A percentile compares a stretch with the other conserved stretches of the same genome.
These are phyloP conservation scores for Tephrocybe sp. DNA, from an alignment of 768 basidiomycete genomes.

Conservation along the genomic window DNA sequence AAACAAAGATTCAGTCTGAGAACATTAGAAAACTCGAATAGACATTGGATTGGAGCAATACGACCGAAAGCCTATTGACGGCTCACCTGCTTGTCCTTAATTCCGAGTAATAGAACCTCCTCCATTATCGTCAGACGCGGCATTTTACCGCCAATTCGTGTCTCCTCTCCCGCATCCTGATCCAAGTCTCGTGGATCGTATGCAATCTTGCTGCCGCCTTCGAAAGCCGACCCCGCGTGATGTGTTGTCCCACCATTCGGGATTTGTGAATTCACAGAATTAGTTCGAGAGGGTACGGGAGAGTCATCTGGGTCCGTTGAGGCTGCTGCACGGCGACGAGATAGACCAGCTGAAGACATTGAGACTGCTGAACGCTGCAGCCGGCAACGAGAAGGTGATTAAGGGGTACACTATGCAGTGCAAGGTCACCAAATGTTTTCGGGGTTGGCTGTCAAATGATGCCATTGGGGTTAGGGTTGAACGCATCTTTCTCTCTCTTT, in stretches of 20 bases:
- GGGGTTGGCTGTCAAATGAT: not conserved
- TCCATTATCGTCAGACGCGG: conserved; percentile 95
- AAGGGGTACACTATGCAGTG: not conserved
- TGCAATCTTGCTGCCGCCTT: conserved; percentile 85
- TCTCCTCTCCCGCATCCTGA: conserved; percentile 65
- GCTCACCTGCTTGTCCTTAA: conserved; percentile 94
- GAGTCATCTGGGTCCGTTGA: conserved; percentile 40
- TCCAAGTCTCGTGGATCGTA: conserved; percentile 89
- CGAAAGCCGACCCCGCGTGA: conserved; percentile 82
- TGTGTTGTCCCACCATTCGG: conserved; percentile 26
- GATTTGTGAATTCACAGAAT: conserved; percentile 16
- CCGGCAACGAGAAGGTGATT: not conserved
- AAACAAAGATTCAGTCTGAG: conserved; percentile 1
- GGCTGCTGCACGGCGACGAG: conserved; percentile 55
- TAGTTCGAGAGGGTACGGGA: conserved; percentile 22
- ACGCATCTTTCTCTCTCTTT: too few relatives aligned
- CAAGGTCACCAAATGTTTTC: not conserved
- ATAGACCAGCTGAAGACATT: conserved; percentile 57
- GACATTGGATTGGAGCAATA: not conserved
- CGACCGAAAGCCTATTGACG: not conserved
- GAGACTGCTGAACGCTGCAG: not conserved
- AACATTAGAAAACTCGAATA: not conserved
- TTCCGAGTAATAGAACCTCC: conserved; percentile 88
- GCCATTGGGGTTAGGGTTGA: not conserved
- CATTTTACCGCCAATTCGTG: conserved; percentile 63